Conservation (phyloP, 1,139 yeast species). For the Saccharomyces pastorianus region DNA sequence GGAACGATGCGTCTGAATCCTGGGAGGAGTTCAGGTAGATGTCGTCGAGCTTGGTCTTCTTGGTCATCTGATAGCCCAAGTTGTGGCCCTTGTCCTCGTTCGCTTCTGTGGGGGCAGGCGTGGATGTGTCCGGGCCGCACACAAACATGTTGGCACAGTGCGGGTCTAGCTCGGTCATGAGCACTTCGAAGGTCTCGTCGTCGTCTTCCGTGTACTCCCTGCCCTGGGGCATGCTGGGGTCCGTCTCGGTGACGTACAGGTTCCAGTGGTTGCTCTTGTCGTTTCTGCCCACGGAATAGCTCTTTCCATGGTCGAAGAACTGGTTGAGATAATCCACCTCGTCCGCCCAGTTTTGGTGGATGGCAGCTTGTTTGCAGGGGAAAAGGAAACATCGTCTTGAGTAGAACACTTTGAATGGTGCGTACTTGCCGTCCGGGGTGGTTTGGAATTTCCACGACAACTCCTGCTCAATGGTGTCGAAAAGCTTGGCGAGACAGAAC, state of each 20-base stretch:
- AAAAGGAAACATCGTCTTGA: slow-evolving; percentile 90
- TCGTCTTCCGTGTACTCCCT: slow-evolving; percentile 10
- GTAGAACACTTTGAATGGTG: slow-evolving; percentile 67
- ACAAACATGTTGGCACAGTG: slow-evolving; percentile 53
- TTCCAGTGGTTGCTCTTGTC: slow-evolving; percentile 82
- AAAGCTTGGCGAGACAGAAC: slow-evolving; percentile 61
- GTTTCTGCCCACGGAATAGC: slow-evolving; percentile 75
- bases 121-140: slow-evolving; percentile 46
- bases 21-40: slow-evolving; percentile 37
- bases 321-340: slow-evolving; percentile 66
- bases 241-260: slow-evolving; percentile 56
- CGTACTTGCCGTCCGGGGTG: slow-evolving; percentile 16
- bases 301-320: slow-evolving; percentile 52
- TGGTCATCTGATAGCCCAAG: slow-evolving; percentile 61
- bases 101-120: slow-evolving; percentile 32
- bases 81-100: slow-evolving; percentile 73
- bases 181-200: slow-evolving; percentile 80
- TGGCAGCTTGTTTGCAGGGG: slow-evolving; percentile 73
- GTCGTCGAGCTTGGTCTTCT: slow-evolving; percentile 49
- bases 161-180: slow-evolving; percentile 79
- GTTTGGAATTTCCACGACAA: slow-evolving; percentile 34
- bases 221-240: slow-evolving; percentile 10
- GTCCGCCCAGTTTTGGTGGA: slow-evolving; percentile 78
- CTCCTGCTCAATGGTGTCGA: slow-evolving; percentile 41
- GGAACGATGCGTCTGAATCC: slow-evolving; percentile 30